Percentiles rank a stretch among this genome's conserved stretches.
phyloP scores from a whole-genome alignment of 495 filamentous ascomycete species.

The Aspergillus wentii region DNA sequence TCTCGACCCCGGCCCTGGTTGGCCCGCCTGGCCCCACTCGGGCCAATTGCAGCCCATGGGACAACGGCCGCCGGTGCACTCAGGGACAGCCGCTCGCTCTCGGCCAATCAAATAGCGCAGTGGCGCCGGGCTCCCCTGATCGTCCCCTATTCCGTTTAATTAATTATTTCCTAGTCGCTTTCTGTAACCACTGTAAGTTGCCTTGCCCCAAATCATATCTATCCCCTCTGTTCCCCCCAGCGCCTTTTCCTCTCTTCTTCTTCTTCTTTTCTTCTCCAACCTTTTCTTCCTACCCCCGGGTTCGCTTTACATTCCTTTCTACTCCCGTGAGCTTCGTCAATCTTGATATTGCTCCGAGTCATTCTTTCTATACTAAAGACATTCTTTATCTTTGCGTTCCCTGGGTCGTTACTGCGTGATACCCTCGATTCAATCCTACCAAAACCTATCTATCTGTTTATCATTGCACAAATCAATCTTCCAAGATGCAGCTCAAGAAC shows the following conservation, averaged over 20 bases:
- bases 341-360: slow-evolving; percentile 24
- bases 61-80: no score
- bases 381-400: slow-evolving; percentile 5
- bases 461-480: slow-evolving; percentile 9
- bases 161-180: no score
- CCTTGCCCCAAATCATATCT: no score
- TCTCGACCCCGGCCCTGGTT: no score
- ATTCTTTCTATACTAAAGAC: slow-evolving; percentile 15
- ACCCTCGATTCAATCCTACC: slow-evolving; percentile 1
- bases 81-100: no score
- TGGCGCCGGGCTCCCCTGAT: no score
- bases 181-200: no score
- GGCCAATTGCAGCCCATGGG: no score
- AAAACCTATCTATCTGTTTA: no score
- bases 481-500: slow-evolving; percentile 41
- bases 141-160: not conserved
- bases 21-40: no score
- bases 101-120: no score
- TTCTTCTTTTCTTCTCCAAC: slow-evolving; percentile 13
- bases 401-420: slow-evolving; percentile 1
- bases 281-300: slow-evolving; percentile 10
- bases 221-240: not conserved
- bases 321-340: slow-evolving; percentile 6
- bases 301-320: slow-evolving; percentile 3
- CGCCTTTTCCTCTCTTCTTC: slow-evolving; percentile 14